Evolutionary conservation across 176 grass and related monocot genomes (phyloP).

Genomic region (Phoenix roebelenii): DNA sequence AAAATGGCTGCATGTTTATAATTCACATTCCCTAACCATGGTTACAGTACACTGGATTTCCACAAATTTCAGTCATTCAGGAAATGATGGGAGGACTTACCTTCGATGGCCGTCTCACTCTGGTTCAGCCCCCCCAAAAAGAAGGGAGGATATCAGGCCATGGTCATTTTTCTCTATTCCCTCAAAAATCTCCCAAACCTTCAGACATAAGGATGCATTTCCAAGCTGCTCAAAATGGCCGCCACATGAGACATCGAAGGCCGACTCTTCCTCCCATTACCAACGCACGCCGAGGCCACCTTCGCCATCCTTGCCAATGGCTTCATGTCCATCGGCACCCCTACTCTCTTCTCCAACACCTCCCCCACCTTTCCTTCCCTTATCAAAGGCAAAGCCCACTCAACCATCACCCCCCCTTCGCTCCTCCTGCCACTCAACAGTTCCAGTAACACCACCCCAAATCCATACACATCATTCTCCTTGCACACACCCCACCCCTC

Average conservation of each 20-base stretch:
- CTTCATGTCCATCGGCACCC: constrained; percentile 25
- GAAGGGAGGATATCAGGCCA: too few species aligned
- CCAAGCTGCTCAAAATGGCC: constrained; percentile 53
- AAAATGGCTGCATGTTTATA: too few species aligned
- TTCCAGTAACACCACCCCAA: constrained; percentile 65
- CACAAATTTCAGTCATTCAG: too few species aligned
- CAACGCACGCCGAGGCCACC: constrained; percentile 61
- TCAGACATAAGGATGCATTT: constrained; percentile 1
- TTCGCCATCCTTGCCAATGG: constrained; percentile 35
- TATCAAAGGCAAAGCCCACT: constrained; percentile 48
- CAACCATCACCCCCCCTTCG: constrained; percentile 30
- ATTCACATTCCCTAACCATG: too few species aligned
- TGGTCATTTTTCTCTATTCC: too few species aligned
- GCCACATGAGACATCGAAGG: constrained; percentile 46
- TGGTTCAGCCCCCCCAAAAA: too few species aligned
- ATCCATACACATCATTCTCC: constrained; percentile 68
- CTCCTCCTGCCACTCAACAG: constrained; percentile 43
- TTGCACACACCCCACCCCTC: constrained; percentile 13
- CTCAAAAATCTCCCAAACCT: too few species aligned
- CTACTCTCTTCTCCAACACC: constrained; percentile 35
- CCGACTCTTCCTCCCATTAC: constrained; percentile 37
- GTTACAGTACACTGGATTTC: too few species aligned
- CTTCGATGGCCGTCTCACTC: too few species aligned
- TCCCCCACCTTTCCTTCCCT: constrained; percentile 17
- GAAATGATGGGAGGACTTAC: too few species aligned